Evolutionary conservation across 2,329 filamentous ascomycete genomes (phyloP), one percentile per base, ranked within the genome.

Genomic region (Botrytis fragariae): DNA sequence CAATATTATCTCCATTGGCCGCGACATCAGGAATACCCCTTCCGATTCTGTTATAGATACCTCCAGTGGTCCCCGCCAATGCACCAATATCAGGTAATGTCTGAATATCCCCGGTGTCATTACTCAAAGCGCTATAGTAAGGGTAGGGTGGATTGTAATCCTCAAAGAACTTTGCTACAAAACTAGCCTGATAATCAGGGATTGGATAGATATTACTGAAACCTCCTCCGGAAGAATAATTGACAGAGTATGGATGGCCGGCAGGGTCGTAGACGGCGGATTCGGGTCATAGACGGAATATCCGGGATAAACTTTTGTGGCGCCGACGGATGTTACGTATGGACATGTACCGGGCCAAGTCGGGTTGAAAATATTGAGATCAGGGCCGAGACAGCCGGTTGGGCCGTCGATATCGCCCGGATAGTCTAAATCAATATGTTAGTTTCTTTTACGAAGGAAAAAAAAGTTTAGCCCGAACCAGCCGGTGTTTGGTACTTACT

Each of bases 311-410:
- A 77, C 74, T 73, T 77, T 77, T 20, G 78, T 79, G 16, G 75
- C 83, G 12, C 84, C 83, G 14, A 85, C 82, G 4, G 80, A 78
- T 0, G 83, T 84, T 8, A 85, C 80, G 75, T 84, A 85, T 0
- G 84, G 83, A 72, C 84, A 85, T 64, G 79, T 81, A 1, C 80
- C 80, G 7, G 83, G 83, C 76, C 83, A 84, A 29, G 81, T 80
- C 0, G 84, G 83, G 65, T 81, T 82, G 18, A 88, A 86, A n/a
- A 85, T 83, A 71, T 82, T 78, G 1, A 87, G 86, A 74, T 89
- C 88, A 1, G 83, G 81, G 16, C 76, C 78, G 4, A 83, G 74
- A 59, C 82, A 84, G 35, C 79, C 81, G 45, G 80, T 81, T 69
- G 76, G 74, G 12, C 75, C 74, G 59, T 76, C 73, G 7, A 73